phyloP scores from a whole-genome alignment of 2,329 filamentous ascomycete genomes.

The Penicillium crustosum region DNA sequence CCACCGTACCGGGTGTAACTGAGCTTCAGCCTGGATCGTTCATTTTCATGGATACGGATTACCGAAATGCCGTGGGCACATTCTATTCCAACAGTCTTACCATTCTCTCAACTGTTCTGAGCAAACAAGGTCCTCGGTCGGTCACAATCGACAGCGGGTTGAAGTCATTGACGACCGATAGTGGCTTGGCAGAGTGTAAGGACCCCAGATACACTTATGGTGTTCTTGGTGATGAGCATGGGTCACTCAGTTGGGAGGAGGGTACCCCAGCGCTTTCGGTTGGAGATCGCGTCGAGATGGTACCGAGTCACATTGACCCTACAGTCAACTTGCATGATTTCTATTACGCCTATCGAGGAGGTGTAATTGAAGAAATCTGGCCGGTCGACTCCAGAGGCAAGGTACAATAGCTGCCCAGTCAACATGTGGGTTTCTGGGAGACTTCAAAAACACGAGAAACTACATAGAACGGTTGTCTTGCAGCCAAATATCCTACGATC shows the following conservation, averaged over 20 bases:
- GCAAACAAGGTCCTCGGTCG: slow-evolving; percentile 45
- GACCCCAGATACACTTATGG: slow-evolving; percentile 46
- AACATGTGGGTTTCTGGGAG: not conserved
- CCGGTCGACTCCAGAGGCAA: slow-evolving; percentile 52
- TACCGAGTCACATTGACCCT: slow-evolving; percentile 57
- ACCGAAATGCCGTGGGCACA: slow-evolving; percentile 53
- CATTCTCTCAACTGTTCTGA: slow-evolving; percentile 51
- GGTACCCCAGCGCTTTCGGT: slow-evolving; percentile 40
- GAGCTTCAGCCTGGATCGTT: slow-evolving; percentile 58
- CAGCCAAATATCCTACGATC: no score
- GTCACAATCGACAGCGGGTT: slow-evolving; percentile 54
- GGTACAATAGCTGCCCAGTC: slow-evolving; percentile 45
- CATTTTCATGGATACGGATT: slow-evolving; percentile 60
- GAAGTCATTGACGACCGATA: slow-evolving; percentile 55
- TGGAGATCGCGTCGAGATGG: slow-evolving; percentile 53
- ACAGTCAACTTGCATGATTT: slow-evolving; percentile 55
- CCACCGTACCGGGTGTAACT: slow-evolving; percentile 51
- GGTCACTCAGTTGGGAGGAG: slow-evolving; percentile 49
- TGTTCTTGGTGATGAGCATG: slow-evolving; percentile 53
- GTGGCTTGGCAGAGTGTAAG: slow-evolving; percentile 52
- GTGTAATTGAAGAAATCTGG: slow-evolving; percentile 54
- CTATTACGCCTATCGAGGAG: slow-evolving; percentile 52
- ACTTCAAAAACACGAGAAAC: not conserved
- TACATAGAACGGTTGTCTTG: not conserved
- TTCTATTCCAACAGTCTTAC: slow-evolving; percentile 53